Percentiles rank a stretch among this genome's conserved stretches.
These are phyloP conservation scores for Cerioporus squamosus DNA, from an alignment of 1,284 basidiomycete species.

Conservation along the genomic window DNA sequence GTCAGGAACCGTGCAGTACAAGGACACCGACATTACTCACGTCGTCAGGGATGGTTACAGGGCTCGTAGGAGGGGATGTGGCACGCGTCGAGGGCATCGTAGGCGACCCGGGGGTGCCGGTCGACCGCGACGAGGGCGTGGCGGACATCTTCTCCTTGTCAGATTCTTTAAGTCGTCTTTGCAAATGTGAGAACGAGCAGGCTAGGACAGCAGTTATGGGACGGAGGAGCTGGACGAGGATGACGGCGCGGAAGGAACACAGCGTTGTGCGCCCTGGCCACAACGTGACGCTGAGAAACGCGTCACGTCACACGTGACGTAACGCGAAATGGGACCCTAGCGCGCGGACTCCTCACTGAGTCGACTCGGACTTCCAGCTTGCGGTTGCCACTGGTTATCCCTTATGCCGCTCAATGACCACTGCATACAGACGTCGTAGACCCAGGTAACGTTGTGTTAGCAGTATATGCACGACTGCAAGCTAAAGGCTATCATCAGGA, in stretches of 20 bases:
- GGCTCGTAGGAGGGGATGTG: conserved; percentile 23
- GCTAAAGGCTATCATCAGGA: no score
- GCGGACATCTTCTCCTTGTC: conserved; percentile 8
- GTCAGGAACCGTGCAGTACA: not conserved
- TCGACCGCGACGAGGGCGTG: conserved; percentile 13
- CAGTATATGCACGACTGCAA: no score
- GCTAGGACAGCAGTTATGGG: no score
- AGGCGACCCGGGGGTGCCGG: conserved; percentile 1
- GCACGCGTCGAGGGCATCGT: conserved; percentile 19
- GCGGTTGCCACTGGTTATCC: no score
- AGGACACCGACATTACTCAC: not conserved
- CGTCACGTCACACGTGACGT: conserved; percentile 5
- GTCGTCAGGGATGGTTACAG: conserved; percentile 12
- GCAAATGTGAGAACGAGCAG: not conserved
- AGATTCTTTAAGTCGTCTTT: no score
- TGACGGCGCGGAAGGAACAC: conserved; percentile 3
- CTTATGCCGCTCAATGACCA: no score
- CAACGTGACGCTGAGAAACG: conserved; percentile 4
- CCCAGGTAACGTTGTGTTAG: no score
- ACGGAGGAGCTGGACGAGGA: not conserved
- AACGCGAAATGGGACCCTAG: no score
- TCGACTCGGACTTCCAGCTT: no score
- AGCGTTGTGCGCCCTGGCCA: no score
- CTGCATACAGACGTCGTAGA: no score
- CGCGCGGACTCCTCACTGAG: no score